Evolutionary conservation across 2,329 filamentous ascomycete genomes (phyloP), one percentile per base, ranked within the genome.

Genomic region (Pseudogymnoascus sp.): DNA sequence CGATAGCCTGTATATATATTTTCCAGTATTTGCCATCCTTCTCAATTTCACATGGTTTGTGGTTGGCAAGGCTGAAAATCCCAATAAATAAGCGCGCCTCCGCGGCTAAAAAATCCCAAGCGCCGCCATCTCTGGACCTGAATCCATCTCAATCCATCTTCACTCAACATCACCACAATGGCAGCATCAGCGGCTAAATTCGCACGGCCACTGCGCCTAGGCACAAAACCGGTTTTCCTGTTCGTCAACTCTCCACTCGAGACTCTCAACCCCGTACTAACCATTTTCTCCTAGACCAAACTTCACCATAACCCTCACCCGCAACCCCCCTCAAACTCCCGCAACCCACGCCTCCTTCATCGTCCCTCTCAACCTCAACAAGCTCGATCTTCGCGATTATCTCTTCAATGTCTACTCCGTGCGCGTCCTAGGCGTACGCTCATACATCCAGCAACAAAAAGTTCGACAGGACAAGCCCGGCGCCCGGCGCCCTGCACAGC

Each of bases 321-420:
- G 87, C 69, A 88, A 86, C 64, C 31, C 21, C 10, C 84, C 86
- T 31, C 81, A 84, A 68, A 83, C 90, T 62, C 87, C 90, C 6
- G 86, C 93, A 19, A 88, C 86, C 74, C 91, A 90, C 74, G 95
- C 93, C 67, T 88, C 87, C 71, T 99, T 99, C 84, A 82, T 88
- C 72, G 93, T 97, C 33, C 95, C 95, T 10, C 83, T 97, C 70
- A 86, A 85, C 70, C 92, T 97, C 81, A 96, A 91, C 81, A 99
- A 99, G 79, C 88, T 97, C 76, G 95, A 99, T 75, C 79, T 99
- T 44, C 90, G 92, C 76, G 93, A 97, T 79, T 99, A 97, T 80
- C 87, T 99, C 66, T 90, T 85, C 79, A 87, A 96, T 75, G 84
- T 84, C 47, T 99, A 99, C 81, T 82, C 83, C 65, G 87, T 97